Evolutionary conservation across 139 green algal genomes (phyloP), one percentile per base, ranked within the genome.

Genomic region (Micractinium conductrix): DNA sequence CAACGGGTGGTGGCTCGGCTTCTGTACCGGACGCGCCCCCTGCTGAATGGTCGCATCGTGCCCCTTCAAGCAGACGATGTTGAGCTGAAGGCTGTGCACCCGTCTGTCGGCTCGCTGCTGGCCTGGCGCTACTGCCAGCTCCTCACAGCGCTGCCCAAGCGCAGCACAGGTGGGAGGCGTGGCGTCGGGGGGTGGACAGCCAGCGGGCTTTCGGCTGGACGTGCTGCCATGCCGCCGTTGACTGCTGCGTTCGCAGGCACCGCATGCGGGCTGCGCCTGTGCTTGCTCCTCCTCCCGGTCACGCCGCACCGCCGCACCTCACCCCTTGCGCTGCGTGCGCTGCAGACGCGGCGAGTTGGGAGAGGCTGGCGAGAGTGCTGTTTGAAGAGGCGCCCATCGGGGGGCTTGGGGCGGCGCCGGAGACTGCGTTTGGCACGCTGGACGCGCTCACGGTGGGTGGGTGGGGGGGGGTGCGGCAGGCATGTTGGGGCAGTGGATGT

Each of bases 91-190:
- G 62, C 74, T 8, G 84, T 93, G 33, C 94, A 97, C 80, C 78
- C 89, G 40, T 92, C 72, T 45, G 37, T 93, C 9, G 86, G 38
- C 17, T 91, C 94, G 28, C 44, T 93, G 86, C 71, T 93, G 37
- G 80, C 84, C 28, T 97, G 94, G 94, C 91, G 91, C 2, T 94
- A 92, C 62, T 84, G 86, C 42, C 94, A 97, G 89, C 88, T 97
- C 86, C 89, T 97, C 60, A 92, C 86, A 14, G 92, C 86, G 43
- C 65, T 97, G 85, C 94, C 94, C 1, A 91, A 90, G 28, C 84
- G 94, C 79, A 76, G 78, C 75, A 88, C 70, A 74, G 76, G 70
- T 78, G 70, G 6, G 70, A 6, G 19, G 2, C 2, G 33, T 10
- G 48, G 12, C 16, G 48, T 58, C 12, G 48, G 48, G 48, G 48